These are phyloP conservation scores for Pneumocystis oryctolagi DNA, from an alignment of 1,139 yeast genomes.

Conservation along the genomic window DNA sequence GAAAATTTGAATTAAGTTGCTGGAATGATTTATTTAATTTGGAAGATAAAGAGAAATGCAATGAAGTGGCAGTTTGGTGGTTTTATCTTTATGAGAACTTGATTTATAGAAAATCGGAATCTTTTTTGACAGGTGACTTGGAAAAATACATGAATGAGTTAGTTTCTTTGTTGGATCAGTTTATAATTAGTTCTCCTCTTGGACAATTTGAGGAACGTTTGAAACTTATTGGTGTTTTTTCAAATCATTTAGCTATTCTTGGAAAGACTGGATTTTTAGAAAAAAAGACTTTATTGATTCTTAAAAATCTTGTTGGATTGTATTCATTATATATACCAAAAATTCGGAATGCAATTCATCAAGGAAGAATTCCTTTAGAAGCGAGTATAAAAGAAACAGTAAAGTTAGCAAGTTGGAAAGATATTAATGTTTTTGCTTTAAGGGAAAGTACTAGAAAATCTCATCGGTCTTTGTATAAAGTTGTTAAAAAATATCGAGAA, in stretches of 20 bases:
- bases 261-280: neutral
- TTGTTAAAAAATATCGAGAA: conserved; percentile 67
- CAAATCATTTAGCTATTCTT: conserved; percentile 3
- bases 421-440: conserved; percentile 81
- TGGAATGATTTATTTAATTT: conserved; percentile 65
- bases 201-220: conserved; percentile 45
- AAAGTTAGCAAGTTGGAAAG: conserved; percentile 90
- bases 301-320: conserved; percentile 48
- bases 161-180: conserved; percentile 58
- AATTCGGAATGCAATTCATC: conserved; percentile 33
- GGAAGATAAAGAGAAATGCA: conserved; percentile 44
- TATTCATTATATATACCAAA: conserved; percentile 48
- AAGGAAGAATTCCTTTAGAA: conserved; percentile 41
- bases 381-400: conserved; percentile 77
- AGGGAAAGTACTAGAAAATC: conserved; percentile 86
- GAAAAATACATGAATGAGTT: conserved; percentile 30
- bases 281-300: conserved; percentile 27
- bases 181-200: conserved; percentile 60
- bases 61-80: conserved; percentile 71
- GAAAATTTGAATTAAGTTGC: conserved; percentile 68
- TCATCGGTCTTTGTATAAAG: conserved; percentile 67
- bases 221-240: conserved; percentile 30
- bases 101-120: conserved; percentile 18
- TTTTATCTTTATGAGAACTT: conserved; percentile 71
- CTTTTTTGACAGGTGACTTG: conserved; percentile 21